phyloP scores from a whole-genome alignment of 2,329 filamentous ascomycete species.

The Colletotrichum magnum region DNA sequence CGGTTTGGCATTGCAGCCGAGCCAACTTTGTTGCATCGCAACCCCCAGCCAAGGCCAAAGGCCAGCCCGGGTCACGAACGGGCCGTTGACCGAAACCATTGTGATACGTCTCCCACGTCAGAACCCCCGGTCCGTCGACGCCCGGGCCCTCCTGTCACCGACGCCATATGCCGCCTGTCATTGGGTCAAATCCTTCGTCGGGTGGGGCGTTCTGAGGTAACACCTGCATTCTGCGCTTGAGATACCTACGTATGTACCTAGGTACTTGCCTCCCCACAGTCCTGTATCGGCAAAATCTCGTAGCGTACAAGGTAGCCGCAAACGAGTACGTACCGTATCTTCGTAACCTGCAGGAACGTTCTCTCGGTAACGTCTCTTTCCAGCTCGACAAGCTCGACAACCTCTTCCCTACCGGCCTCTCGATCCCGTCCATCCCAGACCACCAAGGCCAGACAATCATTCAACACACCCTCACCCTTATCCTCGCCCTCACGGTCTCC shows the following conservation, averaged over 20 bases:
- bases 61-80: constrained; percentile 39
- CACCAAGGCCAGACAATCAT: constrained; percentile 28
- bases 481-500: background rate
- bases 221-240: too few relatives aligned
- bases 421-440: constrained; percentile 35
- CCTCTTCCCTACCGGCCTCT: constrained; percentile 18
- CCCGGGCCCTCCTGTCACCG: constrained; percentile 33
- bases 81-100: constrained; percentile 42
- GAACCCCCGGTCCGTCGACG: constrained; percentile 34
- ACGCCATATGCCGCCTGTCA: background rate
- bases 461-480: constrained; percentile 5
- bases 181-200: constrained; percentile 15
- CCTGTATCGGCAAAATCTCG: too few relatives aligned
- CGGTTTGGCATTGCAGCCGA: constrained; percentile 39
- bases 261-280: too few relatives aligned
- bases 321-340: constrained; percentile 17
- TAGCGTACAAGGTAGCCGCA: too few relatives aligned
- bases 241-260: too few relatives aligned
- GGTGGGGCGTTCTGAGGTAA: too few relatives aligned
- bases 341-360: constrained; percentile 29
- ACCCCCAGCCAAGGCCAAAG: constrained; percentile 24
- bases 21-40: constrained; percentile 34
- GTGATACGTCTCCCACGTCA: constrained; percentile 41
- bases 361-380: constrained; percentile 39
- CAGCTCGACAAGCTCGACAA: constrained; percentile 14